Evolutionary conservation across 2,329 filamentous ascomycete species (phyloP).

Genomic region (Knufia fluminis): DNA sequence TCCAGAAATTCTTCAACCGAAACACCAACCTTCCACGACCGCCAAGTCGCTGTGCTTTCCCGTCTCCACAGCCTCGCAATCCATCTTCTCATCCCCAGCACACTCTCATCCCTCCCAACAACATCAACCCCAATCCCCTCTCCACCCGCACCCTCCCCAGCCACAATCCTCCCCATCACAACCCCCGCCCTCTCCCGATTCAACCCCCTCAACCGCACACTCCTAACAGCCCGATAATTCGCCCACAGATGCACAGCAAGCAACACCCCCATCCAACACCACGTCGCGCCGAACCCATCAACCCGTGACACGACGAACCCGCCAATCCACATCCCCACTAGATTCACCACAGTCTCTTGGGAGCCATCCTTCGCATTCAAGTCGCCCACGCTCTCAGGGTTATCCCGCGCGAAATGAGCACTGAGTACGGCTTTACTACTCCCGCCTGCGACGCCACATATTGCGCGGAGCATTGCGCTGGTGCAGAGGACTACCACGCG

Average conservation of each 20-base stretch:
- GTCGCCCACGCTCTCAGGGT: constrained; percentile 68
- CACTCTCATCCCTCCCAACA: constrained; percentile 13
- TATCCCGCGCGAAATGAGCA: constrained; percentile 78
- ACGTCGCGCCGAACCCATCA: constrained; percentile 61
- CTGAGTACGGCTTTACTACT: constrained; percentile 85
- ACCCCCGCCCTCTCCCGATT: constrained; percentile 82
- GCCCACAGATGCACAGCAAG: constrained; percentile 69
- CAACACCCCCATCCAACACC: constrained; percentile 61
- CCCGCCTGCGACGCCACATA: constrained; percentile 85
- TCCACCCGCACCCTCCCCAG: constrained; percentile 18
- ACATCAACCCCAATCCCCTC: constrained; percentile 6
- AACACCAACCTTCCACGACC: constrained; percentile 11
- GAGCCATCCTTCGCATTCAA: constrained; percentile 93
- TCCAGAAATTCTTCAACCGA: constrained; percentile 3
- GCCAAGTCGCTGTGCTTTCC: background rate
- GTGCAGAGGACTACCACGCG: constrained; percentile 43
- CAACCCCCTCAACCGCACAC: constrained; percentile 72
- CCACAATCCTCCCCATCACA: constrained; percentile 42
- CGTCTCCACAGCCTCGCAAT: background rate
- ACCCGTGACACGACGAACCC: constrained; percentile 71
- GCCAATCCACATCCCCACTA: constrained; percentile 77
- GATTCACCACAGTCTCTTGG: constrained; percentile 86
- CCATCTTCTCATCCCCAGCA: constrained; percentile 8
- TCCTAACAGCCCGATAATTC: constrained; percentile 77
- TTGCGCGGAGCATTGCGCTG: constrained; percentile 52